Conservation (phyloP, 2,329 filamentous ascomycete species). For the Coniella vitis region DNA sequence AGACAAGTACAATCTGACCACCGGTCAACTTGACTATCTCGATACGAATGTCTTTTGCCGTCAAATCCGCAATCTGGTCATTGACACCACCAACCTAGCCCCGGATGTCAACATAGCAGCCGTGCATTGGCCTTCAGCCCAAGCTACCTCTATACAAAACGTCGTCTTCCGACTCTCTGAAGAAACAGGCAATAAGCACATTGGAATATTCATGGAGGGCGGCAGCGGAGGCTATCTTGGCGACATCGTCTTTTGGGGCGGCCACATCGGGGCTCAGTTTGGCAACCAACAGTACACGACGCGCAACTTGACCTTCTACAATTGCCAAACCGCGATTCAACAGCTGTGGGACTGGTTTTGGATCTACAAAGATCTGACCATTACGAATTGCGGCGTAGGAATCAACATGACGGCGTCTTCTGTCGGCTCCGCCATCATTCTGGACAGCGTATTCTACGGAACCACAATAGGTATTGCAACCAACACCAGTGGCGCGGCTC, state of each 20-base stretch:
- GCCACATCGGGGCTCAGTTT: constrained; percentile 48
- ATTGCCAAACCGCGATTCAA: constrained; percentile 57
- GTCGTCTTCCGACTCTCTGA: constrained; percentile 47
- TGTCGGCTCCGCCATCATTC: constrained; percentile 67
- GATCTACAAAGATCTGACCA: constrained; percentile 60
- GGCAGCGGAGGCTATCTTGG: constrained; percentile 61
- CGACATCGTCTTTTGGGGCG: constrained; percentile 66
- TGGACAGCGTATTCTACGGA: constrained; percentile 65
- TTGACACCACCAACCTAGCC: constrained; percentile 49
- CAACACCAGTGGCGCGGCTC: constrained; percentile 33
- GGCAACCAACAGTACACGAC: constrained; percentile 68
- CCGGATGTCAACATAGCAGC: constrained; percentile 38
- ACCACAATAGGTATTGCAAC: constrained; percentile 63
- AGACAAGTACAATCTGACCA: constrained; percentile 34
- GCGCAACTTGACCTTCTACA: constrained; percentile 58
- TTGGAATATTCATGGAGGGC: constrained; percentile 56
- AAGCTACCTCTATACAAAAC: constrained; percentile 55
- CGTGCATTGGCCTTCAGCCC: constrained; percentile 64
- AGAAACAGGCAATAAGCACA: constrained; percentile 39
- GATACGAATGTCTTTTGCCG: constrained; percentile 56
- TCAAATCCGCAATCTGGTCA: constrained; percentile 50
- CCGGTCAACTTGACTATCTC: constrained; percentile 37
- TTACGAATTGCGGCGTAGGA: constrained; percentile 57
- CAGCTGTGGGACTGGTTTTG: constrained; percentile 74
- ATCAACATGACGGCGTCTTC: constrained; percentile 58